Evolutionary conservation across 495 filamentous ascomycete species (phyloP).

Genomic region (Trichocladium antarcticum): DNA sequence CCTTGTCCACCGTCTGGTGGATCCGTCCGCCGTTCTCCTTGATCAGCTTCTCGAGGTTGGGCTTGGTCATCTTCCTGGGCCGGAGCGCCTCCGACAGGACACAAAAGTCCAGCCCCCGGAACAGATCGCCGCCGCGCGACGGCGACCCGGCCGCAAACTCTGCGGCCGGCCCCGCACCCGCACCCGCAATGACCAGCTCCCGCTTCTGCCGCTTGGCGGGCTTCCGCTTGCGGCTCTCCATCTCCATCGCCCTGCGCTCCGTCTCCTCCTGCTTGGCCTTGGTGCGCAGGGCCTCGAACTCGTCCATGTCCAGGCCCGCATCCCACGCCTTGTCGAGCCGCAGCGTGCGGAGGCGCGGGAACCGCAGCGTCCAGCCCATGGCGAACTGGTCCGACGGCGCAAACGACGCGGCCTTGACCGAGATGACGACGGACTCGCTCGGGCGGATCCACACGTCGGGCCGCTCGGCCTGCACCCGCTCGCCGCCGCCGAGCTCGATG

Average conservation of each 20-base stretch:
- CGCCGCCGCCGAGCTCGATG: constrained; percentile 72
- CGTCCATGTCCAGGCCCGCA: constrained; percentile 60
- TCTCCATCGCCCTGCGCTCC: constrained; percentile 65
- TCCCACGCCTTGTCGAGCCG: constrained; percentile 78
- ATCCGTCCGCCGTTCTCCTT: constrained; percentile 82
- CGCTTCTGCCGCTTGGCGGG: constrained; percentile 52
- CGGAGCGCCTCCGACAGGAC: constrained; percentile 35
- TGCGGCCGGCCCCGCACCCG: constrained; percentile 14
- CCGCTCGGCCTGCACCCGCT: constrained; percentile 56
- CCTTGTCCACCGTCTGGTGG: constrained; percentile 57
- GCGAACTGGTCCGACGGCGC: constrained; percentile 64
- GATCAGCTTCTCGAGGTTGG: constrained; percentile 71
- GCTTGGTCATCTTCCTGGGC: constrained; percentile 57
- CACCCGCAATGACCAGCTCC: constrained; percentile 63
- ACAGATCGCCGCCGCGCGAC: constrained; percentile 36
- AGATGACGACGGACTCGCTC: constrained; percentile 72
- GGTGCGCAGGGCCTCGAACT: constrained; percentile 61
- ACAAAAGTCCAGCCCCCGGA: constrained; percentile 72
- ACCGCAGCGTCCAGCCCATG: constrained; percentile 68
- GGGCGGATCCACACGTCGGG: constrained; percentile 94
- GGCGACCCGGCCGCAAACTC: neutral
- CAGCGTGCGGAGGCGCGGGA: constrained; percentile 80
- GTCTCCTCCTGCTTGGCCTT: constrained; percentile 58
- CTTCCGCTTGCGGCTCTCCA: constrained; percentile 62
- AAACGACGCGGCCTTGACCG: constrained; percentile 82